Conservation (phyloP, 2,329 filamentous ascomycete genomes). For the Bertia moriformis region DNA sequence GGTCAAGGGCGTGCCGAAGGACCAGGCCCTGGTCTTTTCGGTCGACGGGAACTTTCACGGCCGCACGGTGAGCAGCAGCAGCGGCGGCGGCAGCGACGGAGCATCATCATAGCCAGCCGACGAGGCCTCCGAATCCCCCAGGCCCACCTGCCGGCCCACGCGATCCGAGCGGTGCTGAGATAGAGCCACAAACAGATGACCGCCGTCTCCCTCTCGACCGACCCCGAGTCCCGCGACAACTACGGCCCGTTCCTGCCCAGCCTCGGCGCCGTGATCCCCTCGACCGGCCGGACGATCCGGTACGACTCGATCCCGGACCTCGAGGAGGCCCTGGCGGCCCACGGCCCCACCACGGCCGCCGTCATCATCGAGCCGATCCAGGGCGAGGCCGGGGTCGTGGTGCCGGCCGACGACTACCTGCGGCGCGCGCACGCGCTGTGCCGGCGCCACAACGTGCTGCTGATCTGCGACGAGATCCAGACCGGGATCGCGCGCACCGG, state of each 20-base stretch:
- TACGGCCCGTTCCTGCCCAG: constrained; percentile 92
- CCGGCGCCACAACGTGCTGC: constrained; percentile 83
- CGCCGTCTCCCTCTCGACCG: constrained; percentile 90
- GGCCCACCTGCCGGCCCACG: background rate
- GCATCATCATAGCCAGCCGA: background rate
- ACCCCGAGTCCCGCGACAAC: constrained; percentile 89
- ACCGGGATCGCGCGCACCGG: constrained; percentile 93
- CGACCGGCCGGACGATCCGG: constrained; percentile 62
- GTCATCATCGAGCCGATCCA: constrained; percentile 96
- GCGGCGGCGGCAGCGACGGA: constrained; percentile 19
- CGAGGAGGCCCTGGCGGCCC: constrained; percentile 61
- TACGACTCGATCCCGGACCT: constrained; percentile 79
- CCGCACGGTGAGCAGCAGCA: constrained; percentile 78
- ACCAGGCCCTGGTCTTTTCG: constrained; percentile 71
- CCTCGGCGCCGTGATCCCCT: constrained; percentile 64
- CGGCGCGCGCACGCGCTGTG: constrained; percentile 68
- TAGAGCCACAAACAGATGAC: too few species aligned
- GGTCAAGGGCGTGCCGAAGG: constrained; percentile 74
- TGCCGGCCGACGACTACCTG: constrained; percentile 82
- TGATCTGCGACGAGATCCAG: constrained; percentile 98
- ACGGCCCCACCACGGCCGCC: constrained; percentile 74
- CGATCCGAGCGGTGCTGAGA: background rate
- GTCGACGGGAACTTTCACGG: constrained; percentile 92
- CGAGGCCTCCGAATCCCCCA: constrained; percentile 5
- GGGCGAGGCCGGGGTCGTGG: constrained; percentile 91